phyloP scores from a whole-genome alignment of 371 early-diverging fungal species.

The Mortierella sp. region DNA sequence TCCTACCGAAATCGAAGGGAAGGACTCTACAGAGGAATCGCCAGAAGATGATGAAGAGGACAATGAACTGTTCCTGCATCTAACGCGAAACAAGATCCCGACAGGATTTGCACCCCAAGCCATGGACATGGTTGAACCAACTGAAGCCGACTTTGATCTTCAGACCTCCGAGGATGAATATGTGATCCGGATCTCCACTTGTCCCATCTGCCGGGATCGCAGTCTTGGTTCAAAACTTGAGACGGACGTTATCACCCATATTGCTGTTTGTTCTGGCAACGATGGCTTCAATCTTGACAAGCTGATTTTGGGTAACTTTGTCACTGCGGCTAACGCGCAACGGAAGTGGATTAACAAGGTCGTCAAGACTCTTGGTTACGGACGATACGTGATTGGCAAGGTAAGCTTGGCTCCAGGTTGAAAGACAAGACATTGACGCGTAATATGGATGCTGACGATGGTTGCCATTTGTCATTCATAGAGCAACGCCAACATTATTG shows the following conservation, averaged over 20 bases:
- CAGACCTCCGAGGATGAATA: conserved; percentile 63
- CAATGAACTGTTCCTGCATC: conserved; percentile 48
- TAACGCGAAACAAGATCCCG: conserved; percentile 27
- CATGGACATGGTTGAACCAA: conserved; percentile 38
- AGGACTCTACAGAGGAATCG: conserved; percentile 43
- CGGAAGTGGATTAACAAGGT: conserved; percentile 86
- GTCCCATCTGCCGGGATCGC: conserved; percentile 79
- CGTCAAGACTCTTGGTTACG: conserved; percentile 79
- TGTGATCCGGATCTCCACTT: conserved; percentile 70
- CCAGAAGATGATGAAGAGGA: conserved; percentile 38
- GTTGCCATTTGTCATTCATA: conserved; percentile 10
- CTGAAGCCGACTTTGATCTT: conserved; percentile 47
- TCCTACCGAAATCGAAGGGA: conserved; percentile 10
- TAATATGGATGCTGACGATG: not conserved
- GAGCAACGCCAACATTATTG: conserved; percentile 83
- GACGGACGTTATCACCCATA: conserved; percentile 83
- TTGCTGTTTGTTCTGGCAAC: conserved; percentile 76
- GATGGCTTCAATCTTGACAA: conserved; percentile 72
- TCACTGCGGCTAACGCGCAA: conserved; percentile 81
- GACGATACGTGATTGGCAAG: conserved; percentile 75
- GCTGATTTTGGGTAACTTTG: conserved; percentile 80
- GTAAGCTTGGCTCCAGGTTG: conserved; percentile 40
- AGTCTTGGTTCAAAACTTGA: conserved; percentile 67
- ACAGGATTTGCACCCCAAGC: conserved; percentile 8
- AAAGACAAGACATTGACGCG: not conserved